These are phyloP conservation scores for Sideroxylon spinosum DNA, from an alignment of 179 eudicot species.

Conservation along the genomic window DNA sequence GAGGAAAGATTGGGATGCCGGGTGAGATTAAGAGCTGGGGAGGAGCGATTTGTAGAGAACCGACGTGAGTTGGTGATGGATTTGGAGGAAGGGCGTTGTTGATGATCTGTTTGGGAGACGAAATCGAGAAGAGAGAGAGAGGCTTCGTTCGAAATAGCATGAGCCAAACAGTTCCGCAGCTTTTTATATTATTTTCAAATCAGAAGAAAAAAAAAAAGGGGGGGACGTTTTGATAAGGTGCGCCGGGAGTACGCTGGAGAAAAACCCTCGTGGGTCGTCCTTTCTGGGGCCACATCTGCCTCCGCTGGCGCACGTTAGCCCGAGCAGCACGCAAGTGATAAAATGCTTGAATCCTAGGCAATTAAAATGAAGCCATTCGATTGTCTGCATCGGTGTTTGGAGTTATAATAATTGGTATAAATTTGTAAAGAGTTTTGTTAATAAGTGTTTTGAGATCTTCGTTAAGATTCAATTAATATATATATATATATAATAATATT, in stretches of 20 bases:
- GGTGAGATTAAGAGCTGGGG: constrained; percentile 15
- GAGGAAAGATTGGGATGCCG: constrained; percentile 13
- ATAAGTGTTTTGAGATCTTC: too few relatives aligned
- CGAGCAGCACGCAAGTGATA: background rate
- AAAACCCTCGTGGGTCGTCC: constrained; percentile 7
- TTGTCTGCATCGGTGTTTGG: too few relatives aligned
- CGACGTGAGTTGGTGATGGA: constrained; percentile 26
- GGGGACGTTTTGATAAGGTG: constrained; percentile 8
- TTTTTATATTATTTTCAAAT: background rate
- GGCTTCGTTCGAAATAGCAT: constrained; percentile 19
- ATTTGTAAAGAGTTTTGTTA: too few relatives aligned
- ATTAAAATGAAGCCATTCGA: too few relatives aligned
- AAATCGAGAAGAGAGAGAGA: constrained; percentile 29
- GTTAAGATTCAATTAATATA: too few relatives aligned
- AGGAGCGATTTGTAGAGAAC: constrained; percentile 20
- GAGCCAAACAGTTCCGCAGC: constrained; percentile 14
- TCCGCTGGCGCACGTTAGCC: constrained; percentile 17
- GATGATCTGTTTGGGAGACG: constrained; percentile 33
- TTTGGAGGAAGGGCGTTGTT: constrained; percentile 15
- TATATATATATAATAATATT: too few relatives aligned
- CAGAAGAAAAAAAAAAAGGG: background rate
- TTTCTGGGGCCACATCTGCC: background rate
- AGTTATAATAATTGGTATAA: too few relatives aligned
- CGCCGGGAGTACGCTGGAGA: constrained; percentile 3
- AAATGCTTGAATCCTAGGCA: too few relatives aligned